Evolutionary conservation across 129 eudicot species (phyloP).

Genomic region (Centella asiatica): DNA sequence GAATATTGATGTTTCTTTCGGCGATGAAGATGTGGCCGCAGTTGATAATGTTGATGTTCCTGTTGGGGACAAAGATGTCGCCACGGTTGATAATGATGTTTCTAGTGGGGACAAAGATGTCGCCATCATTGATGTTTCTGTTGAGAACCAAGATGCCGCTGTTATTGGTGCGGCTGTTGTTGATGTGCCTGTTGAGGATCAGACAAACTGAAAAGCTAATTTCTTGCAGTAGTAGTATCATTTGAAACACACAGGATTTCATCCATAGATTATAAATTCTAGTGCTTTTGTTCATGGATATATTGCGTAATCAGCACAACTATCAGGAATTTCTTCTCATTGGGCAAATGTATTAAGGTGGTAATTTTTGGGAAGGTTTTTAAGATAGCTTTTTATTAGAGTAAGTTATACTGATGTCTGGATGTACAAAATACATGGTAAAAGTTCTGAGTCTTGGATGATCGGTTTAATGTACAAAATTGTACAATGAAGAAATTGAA

Average conservation of each 20-base stretch:
- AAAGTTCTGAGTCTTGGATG: not conserved
- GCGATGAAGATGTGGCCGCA: not conserved
- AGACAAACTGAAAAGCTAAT: not conserved
- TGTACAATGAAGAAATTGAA: not conserved
- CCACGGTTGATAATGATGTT: not conserved
- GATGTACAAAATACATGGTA: not conserved
- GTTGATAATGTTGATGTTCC: not conserved
- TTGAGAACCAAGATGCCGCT: conserved; percentile 5
- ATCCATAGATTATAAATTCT: not conserved
- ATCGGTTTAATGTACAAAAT: not conserved
- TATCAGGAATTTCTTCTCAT: not conserved
- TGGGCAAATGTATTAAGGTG: not conserved
- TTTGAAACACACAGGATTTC: not conserved
- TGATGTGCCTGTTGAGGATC: not conserved
- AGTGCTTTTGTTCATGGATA: not conserved
- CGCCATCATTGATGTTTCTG: conserved; percentile 10
- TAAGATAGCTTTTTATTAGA: not conserved
- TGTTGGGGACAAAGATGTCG: conserved; percentile 8
- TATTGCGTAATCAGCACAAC: not conserved
- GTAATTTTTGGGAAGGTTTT: not conserved
- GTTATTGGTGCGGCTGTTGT: not conserved
- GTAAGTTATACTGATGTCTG: not conserved
- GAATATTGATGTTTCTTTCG: conserved; percentile 13
- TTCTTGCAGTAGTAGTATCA: conserved; percentile 7
- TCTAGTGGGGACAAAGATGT: conserved; percentile 7